These are phyloP conservation scores for Lycium ferocissimum DNA, from an alignment of 257 asterid genomes.

Conservation along the genomic window DNA sequence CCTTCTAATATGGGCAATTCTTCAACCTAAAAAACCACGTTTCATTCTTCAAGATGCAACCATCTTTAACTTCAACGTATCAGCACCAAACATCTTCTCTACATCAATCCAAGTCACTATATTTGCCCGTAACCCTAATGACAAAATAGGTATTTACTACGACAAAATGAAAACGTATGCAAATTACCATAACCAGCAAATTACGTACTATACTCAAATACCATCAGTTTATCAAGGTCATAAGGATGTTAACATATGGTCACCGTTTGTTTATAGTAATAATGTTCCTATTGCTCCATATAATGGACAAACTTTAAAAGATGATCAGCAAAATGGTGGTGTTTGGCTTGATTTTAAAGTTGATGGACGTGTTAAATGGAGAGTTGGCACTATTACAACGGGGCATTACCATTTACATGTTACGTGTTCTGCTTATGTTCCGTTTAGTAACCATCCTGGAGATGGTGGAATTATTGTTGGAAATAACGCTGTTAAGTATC, in stretches of 20 bases:
- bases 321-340: slow-evolving; percentile 67
- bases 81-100: slow-evolving; percentile 82
- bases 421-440: slow-evolving; percentile 68
- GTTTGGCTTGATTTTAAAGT: slow-evolving; percentile 54
- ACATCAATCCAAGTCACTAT: slow-evolving; percentile 80
- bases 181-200: slow-evolving; percentile 70
- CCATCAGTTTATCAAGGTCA: slow-evolving; percentile 89
- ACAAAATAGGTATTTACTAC: slow-evolving; percentile 72
- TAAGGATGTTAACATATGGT: slow-evolving; percentile 80
- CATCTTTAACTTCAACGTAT: slow-evolving; percentile 80
- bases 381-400: slow-evolving; percentile 62
- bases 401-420: slow-evolving; percentile 83
- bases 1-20: slow-evolving; percentile 74
- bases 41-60: slow-evolving; percentile 94
- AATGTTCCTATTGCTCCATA: slow-evolving; percentile 82
- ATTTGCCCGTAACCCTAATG: slow-evolving; percentile 77
- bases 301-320: slow-evolving; percentile 61
- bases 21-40: slow-evolving; percentile 81
- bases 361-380: slow-evolving; percentile 81
- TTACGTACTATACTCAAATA: slow-evolving; percentile 72
- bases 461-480: slow-evolving; percentile 51
- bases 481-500: slow-evolving; percentile 69
- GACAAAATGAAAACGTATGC: slow-evolving; percentile 62
- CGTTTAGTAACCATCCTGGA: slow-evolving; percentile 49
- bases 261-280: slow-evolving; percentile 71